Conservation (phyloP, 2,329 filamentous ascomycete genomes). For the Botrytis sinoallii region DNA sequence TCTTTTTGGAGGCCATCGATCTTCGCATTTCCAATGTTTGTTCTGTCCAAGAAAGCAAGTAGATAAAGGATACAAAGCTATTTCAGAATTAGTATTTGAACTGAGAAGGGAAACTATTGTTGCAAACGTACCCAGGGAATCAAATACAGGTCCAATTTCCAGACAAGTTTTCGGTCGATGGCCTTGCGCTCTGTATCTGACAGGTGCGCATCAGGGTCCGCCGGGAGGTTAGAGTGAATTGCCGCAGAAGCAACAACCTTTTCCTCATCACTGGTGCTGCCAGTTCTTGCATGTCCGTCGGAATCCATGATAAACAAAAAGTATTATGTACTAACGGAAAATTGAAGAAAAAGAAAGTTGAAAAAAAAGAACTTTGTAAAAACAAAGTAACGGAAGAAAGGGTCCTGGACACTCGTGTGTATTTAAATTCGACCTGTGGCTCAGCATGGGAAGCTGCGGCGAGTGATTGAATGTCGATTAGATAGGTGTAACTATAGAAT, state of each 20-base stretch:
- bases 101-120: not conserved
- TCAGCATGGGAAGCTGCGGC: not conserved
- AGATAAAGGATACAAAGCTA: constrained; percentile 71
- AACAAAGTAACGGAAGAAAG: not conserved
- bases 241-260: constrained; percentile 8
- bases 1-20: constrained; percentile 59
- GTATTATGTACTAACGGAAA: not conserved
- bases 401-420: not conserved
- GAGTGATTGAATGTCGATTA: not conserved
- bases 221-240: constrained; percentile 20
- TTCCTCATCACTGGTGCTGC: constrained; percentile 17
- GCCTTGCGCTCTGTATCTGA: constrained; percentile 59
- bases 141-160: constrained; percentile 58
- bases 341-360: not conserved
- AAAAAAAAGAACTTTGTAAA: not conserved
- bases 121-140: constrained; percentile 52
- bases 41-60: constrained; percentile 70
- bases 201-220: constrained; percentile 62
- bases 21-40: constrained; percentile 76
- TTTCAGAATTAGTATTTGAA: not conserved
- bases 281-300: not conserved
- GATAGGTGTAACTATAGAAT: not conserved
- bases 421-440: constrained; percentile 2
- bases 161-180: constrained; percentile 58
- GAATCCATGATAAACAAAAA: constrained; percentile 13